Evolutionary conservation across 371 early-diverging fungal genomes (phyloP).

Genomic region (Coemansia sp.): DNA sequence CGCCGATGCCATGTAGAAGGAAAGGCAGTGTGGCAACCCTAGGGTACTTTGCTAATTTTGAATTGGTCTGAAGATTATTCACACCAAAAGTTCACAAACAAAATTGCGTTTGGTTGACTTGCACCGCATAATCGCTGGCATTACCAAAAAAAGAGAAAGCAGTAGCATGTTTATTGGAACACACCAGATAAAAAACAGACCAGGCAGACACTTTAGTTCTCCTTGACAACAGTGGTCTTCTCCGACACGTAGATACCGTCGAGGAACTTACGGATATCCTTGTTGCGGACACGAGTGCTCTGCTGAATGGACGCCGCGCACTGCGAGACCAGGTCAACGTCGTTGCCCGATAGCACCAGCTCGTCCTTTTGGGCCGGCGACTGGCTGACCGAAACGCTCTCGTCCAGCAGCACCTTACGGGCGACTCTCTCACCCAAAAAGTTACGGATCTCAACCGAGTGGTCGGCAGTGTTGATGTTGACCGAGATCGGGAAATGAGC

Average conservation of each 20-base stretch:
- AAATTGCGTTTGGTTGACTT: too few relatives aligned
- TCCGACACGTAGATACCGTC: conserved; percentile 99
- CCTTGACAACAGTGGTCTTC: conserved; percentile 56
- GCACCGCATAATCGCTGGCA: too few relatives aligned
- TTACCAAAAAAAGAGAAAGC: too few relatives aligned
- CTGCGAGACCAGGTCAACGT: conserved; percentile 97
- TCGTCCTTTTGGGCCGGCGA: conserved; percentile 95
- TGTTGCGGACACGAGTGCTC: conserved; percentile 82
- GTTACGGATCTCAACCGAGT: conserved; percentile 96
- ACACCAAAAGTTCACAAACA: too few relatives aligned
- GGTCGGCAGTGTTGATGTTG: conserved; percentile 77
- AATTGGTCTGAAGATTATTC: too few relatives aligned
- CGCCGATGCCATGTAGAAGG: too few relatives aligned
- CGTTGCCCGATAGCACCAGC: conserved; percentile 93
- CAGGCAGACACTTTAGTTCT: conserved; percentile 11
- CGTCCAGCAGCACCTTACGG: conserved; percentile 87
- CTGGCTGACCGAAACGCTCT: conserved; percentile 84
- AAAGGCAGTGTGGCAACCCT: too few relatives aligned
- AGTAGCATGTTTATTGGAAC: too few relatives aligned
- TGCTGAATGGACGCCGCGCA: conserved; percentile 91
- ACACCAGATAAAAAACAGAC: too few relatives aligned
- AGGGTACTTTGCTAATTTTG: too few relatives aligned
- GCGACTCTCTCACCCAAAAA: conserved; percentile 98
- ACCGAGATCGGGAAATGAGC: conserved; percentile 99
- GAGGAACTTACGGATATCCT: conserved; percentile 99